These are phyloP conservation scores for Pulveroboletus sp. DNA, from an alignment of 1,284 basidiomycete species.

Conservation along the genomic window DNA sequence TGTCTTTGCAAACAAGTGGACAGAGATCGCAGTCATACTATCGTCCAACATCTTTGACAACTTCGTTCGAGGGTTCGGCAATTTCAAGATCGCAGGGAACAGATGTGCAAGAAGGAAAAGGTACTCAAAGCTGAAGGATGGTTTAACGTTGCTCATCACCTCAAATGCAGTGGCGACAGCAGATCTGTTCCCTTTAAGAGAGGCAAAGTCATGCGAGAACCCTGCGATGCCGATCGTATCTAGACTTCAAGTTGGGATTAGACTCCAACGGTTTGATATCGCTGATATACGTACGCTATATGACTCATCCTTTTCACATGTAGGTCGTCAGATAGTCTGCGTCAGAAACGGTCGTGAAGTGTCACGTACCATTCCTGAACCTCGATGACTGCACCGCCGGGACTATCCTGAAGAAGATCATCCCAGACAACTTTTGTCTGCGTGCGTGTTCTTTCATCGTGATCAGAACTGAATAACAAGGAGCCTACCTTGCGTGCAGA, in stretches of 20 bases:
- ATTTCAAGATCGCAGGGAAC: constrained; percentile 45
- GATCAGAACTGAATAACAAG: neutral
- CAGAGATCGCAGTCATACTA: constrained; percentile 47
- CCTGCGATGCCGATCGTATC: constrained; percentile 61
- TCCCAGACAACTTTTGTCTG: constrained; percentile 34
- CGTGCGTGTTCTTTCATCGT: neutral
- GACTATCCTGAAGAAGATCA: constrained; percentile 34
- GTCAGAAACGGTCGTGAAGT: neutral
- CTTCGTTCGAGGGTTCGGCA: constrained; percentile 45
- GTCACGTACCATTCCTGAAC: constrained; percentile 53
- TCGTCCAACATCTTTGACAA: constrained; percentile 40
- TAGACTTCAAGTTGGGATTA: constrained; percentile 38
- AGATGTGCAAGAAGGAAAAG: constrained; percentile 37
- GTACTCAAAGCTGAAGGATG: constrained; percentile 32
- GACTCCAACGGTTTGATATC: neutral
- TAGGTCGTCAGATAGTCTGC: constrained; percentile 35
- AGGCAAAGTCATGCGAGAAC: constrained; percentile 59
- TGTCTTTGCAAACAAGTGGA: constrained; percentile 42
- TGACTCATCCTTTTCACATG: constrained; percentile 36
- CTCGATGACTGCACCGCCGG: constrained; percentile 45
- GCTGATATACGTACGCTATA: constrained; percentile 23
- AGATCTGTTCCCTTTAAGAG: constrained; percentile 50
- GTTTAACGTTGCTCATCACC: constrained; percentile 38
- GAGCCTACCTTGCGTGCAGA: constrained; percentile 31
- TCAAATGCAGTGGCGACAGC: constrained; percentile 49